phyloP scores from a whole-genome alignment of 805 yeast genomes.

The Wickerhamomyces pijperi region DNA sequence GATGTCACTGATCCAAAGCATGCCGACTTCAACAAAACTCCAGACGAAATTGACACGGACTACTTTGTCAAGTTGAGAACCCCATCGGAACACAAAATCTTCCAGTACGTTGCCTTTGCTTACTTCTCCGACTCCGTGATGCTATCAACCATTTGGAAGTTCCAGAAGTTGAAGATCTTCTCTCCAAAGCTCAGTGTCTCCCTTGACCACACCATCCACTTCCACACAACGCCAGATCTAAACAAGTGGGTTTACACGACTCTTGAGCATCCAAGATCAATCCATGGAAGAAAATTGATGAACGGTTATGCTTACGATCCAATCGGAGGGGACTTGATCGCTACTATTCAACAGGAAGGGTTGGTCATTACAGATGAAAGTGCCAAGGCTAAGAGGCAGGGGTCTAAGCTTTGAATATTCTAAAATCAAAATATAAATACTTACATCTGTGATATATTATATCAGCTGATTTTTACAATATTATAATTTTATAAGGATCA shows the following conservation, averaged over 20 bases:
- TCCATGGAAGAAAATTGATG: constrained; percentile 41
- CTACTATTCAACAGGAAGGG: constrained; percentile 60
- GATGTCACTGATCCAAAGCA: constrained; percentile 8
- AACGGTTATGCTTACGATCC: constrained; percentile 42
- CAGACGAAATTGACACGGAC: constrained; percentile 12
- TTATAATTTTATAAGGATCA: no score
- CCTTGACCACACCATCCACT: constrained; percentile 56
- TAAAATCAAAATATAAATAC: no score
- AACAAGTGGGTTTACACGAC: constrained; percentile 43
- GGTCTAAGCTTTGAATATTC: neutral
- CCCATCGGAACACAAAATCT: constrained; percentile 7
- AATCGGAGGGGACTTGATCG: constrained; percentile 32
- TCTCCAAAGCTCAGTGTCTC: constrained; percentile 44
- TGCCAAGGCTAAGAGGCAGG: constrained; percentile 1
- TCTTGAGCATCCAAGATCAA: constrained; percentile 36
- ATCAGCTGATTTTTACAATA: no score
- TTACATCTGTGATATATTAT: no score
- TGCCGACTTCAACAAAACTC: constrained; percentile 7
- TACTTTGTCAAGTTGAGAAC: constrained; percentile 7
- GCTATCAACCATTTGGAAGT: constrained; percentile 39
- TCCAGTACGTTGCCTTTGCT: constrained; percentile 46
- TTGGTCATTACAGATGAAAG: constrained; percentile 21
- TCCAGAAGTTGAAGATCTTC: constrained; percentile 33
- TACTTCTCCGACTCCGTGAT: constrained; percentile 49
- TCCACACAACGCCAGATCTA: constrained; percentile 40